These are phyloP conservation scores for Trametes cingulata DNA, from an alignment of 768 basidiomycete genomes.

Conservation along the genomic window DNA sequence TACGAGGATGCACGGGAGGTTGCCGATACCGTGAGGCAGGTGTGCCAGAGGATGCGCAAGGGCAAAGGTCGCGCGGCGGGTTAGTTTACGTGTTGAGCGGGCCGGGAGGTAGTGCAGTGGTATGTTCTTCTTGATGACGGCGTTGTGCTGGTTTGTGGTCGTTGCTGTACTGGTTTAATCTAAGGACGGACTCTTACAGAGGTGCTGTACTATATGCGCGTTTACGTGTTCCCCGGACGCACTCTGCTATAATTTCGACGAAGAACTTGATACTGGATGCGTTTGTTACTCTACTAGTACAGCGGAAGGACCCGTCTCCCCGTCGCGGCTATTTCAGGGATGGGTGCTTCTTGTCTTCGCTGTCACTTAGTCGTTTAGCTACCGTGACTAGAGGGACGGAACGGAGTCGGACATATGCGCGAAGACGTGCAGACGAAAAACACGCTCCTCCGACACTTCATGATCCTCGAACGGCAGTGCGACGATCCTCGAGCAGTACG, in stretches of 20 bases:
- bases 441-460: background rate
- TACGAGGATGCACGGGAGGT: constrained; percentile 43
- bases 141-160: no score
- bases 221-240: background rate
- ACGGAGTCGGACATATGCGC: no score
- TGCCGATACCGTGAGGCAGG: constrained; percentile 21
- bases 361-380: constrained; percentile 5
- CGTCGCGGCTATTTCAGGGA: background rate
- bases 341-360: background rate
- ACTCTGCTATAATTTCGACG: no score
- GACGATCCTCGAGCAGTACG: background rate
- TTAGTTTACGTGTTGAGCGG: background rate
- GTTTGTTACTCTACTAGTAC: no score
- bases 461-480: background rate
- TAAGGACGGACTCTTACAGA: no score
- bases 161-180: no score
- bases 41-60: constrained; percentile 2
- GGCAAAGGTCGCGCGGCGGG: background rate
- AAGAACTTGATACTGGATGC: no score
- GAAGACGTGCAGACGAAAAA: background rate
- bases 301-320: no score
- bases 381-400: background rate
- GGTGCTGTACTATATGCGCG: no score
- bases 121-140: no score
- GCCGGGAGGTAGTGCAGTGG: no score